Evolutionary conservation across 2,329 filamentous ascomycete species (phyloP), one percentile per base, ranked within the genome.

Genomic region (Scytalidium sp.): DNA sequence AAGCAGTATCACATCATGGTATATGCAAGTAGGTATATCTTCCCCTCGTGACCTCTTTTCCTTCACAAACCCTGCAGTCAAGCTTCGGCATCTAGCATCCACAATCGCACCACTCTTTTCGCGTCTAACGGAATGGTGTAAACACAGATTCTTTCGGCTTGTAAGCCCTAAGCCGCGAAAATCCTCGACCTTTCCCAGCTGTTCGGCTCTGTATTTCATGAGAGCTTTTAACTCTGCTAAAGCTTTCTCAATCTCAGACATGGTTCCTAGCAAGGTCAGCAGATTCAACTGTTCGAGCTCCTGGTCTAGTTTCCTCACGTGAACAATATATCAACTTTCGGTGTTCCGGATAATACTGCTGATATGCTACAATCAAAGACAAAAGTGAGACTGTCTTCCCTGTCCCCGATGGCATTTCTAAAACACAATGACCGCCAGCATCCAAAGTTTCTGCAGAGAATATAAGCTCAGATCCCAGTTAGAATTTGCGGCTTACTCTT

Each of bases 221-320:
- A 99, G 72, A 20, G 85, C 85, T 67, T 94, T 91, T 60, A 99
- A 69, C 70, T 99, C 94, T 9, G 90, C 89, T 46, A 99, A 72
- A 0, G 95, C 94, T 72, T 99, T 99, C 67, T 99, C 94, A 63
- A 99, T 99, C 73, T 99, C 94, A 32, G 94, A 99, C 92, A 99
- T 99, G 50, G 94, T 99, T 74, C 81, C 81, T 84, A 44, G 9
- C 41, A 25, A 20, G 6, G 32, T 22, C 40, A 47, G 46, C 39
- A 53, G 41, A 25, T 23, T 13, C 22, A 32, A 32, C 17, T 9
- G 11, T 19, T 45, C 21, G n/a, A 27, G 2, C 13, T 8, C 5
- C 32, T 15, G 20, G 19, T 17, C 15, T 15, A 36, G 32, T 15
- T n/a, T 15, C 57, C 63, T 60, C 61, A 84, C 94, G 91, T 56